Evolutionary conservation across 2,329 filamentous ascomycete genomes (phyloP), one percentile per base, ranked within the genome.

Genomic region (Leptographium procerum): DNA sequence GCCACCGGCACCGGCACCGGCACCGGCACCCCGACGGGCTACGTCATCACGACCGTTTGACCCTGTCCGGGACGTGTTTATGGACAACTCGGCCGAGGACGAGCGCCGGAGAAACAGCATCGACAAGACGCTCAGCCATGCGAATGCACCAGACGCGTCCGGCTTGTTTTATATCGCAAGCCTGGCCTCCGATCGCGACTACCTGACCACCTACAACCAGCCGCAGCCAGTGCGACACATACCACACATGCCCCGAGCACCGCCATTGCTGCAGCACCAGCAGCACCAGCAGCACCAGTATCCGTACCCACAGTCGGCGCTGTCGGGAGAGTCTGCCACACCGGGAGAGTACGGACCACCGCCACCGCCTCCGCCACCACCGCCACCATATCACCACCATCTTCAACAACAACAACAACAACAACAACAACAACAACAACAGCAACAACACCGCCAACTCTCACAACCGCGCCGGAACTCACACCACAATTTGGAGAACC

Each of bases 11-110:
- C 45, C 11, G 45, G 19, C 43, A 11, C 19, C 43, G 2, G 28
- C 19, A 13, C 31, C 59, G 7, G 22, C 52, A 2, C 16, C 56
- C 0, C 60, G 60, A 2, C 58, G 59, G 6, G 64, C 61, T 16
- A 63, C 59, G n/a, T 71, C 72, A 13, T 71, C 73, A 8, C 69
- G 72, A 28, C 73, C 73, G 0, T 77, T 76, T 59, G 74, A 77
- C 62, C 73, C 74, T 2, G 73, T 77, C 28, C 66, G 74, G 50
- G 73, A 77, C 56, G 70, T 75, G 7, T 75, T 76, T 56, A 52
- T 60, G 57, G 57, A 61, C 47, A 65, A 69, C 11, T 61, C 71
- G 8, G 22, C 26, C 19, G 36, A 45, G 13, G 52, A 57, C 10
- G 52, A 28, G 5, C 50, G 40, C 22, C 60, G 33, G 5, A 31